phyloP scores from a whole-genome alignment of 2,329 filamentous ascomycete species.

The Zelopaecilomyces penicillatus region DNA sequence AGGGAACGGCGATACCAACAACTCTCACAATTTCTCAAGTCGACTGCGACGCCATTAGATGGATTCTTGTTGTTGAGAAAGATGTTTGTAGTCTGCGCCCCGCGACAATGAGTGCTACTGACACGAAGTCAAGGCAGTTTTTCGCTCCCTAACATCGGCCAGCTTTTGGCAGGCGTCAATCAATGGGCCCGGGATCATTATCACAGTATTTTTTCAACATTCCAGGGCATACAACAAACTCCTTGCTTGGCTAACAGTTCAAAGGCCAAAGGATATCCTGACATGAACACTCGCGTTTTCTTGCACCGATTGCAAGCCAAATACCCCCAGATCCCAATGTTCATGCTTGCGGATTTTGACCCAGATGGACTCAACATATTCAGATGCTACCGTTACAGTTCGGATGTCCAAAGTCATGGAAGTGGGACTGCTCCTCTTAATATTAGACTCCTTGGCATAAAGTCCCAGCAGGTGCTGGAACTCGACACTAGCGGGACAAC shows the following conservation, averaged over 20 bases:
- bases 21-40: conserved; percentile 40
- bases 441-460: conserved; percentile 58
- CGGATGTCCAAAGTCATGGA: conserved; percentile 54
- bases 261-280: conserved; percentile 76
- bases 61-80: conserved; percentile 72
- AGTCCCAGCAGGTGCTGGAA: conserved; percentile 31
- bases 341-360: conserved; percentile 64
- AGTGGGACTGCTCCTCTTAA: conserved; percentile 37
- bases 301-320: conserved; percentile 43
- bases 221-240: too few relatives aligned
- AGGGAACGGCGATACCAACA: conserved; percentile 56
- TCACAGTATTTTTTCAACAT: conserved; percentile 46
- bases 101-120: not conserved
- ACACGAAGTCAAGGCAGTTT: conserved; percentile 53
- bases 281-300: conserved; percentile 61
- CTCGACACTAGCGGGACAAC: not conserved
- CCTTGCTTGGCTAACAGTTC: not conserved
- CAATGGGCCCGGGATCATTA: conserved; percentile 50
- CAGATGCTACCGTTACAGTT: conserved; percentile 64
- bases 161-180: conserved; percentile 43
- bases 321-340: conserved; percentile 46
- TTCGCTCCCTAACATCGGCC: conserved; percentile 54
- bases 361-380: conserved; percentile 69
- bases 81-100: conserved; percentile 41
- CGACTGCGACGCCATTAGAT: conserved; percentile 41